Evolutionary conservation across 2,329 filamentous ascomycete species (phyloP).

Genomic region (Aspergillus alliaceus): DNA sequence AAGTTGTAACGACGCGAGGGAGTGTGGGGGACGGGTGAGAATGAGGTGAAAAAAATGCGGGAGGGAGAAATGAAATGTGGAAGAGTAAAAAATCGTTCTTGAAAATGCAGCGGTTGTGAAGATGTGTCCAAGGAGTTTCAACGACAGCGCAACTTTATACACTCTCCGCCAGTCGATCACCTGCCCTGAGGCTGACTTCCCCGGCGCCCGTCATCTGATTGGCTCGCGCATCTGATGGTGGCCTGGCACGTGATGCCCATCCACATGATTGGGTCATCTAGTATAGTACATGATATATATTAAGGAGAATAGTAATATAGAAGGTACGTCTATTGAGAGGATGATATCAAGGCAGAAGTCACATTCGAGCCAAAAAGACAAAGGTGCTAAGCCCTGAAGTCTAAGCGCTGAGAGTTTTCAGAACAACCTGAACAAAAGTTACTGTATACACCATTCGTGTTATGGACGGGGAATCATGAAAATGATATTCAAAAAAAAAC

Average conservation of each 20-base stretch:
- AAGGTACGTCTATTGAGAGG: too few species aligned
- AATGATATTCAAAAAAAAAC: conserved; percentile 29
- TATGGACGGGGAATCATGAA: conserved; percentile 32
- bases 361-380: too few species aligned
- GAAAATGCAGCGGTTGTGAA: too few species aligned
- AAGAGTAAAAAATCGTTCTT: background rate
- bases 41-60: background rate
- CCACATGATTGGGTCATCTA: background rate
- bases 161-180: conserved; percentile 6
- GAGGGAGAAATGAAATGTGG: background rate
- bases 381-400: background rate
- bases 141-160: background rate
- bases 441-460: conserved; percentile 7
- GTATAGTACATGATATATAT: background rate
- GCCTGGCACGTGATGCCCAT: conserved; percentile 8
- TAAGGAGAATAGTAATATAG: background rate
- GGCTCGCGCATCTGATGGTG: conserved; percentile 1
- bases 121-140: too few species aligned
- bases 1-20: background rate
- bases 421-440: background rate
- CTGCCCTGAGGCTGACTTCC: conserved; percentile 1
- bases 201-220: conserved; percentile 11
- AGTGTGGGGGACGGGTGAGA: background rate
- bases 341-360: background rate
- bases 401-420: background rate